Evolutionary conservation across 768 basidiomycete genomes (phyloP).

Genomic region (Tylopilus subfusipes): DNA sequence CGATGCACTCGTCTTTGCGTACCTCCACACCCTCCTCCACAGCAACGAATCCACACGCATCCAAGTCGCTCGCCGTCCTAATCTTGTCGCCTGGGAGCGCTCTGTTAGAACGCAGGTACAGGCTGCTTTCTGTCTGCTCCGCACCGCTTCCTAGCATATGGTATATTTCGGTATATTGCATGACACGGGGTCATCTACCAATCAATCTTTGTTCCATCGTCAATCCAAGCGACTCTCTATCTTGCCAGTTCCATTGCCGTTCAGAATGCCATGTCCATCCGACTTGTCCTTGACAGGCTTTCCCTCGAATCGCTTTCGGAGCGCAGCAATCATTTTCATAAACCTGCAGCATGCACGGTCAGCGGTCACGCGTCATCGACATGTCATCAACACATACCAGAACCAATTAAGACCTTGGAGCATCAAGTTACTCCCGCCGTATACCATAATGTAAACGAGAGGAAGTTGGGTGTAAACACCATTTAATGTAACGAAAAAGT

Average conservation of each 20-base stretch:
- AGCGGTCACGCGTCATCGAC: neutral
- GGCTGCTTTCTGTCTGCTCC: conserved; percentile 41
- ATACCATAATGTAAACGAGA: conserved; percentile 46
- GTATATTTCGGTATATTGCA: conserved; percentile 19
- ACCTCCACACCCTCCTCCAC: conserved; percentile 64
- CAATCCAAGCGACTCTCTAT: conserved; percentile 7
- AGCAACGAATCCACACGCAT: conserved; percentile 44
- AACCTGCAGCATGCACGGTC: conserved; percentile 42
- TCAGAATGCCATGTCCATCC: conserved; percentile 10
- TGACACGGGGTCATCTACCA: conserved; percentile 1
- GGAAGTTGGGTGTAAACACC: conserved; percentile 54
- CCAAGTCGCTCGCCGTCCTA: conserved; percentile 66
- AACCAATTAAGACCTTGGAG: conserved; percentile 75
- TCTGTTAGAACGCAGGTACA: conserved; percentile 59
- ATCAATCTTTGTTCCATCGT: neutral
- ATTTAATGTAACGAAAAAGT: conserved; percentile 61
- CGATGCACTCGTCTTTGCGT: conserved; percentile 81
- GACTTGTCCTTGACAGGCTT: conserved; percentile 17
- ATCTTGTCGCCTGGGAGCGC: conserved; percentile 79
- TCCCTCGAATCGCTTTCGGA: conserved; percentile 56
- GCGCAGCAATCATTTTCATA: conserved; percentile 64
- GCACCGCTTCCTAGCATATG: conserved; percentile 3
- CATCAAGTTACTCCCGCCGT: conserved; percentile 56
- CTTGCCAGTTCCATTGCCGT: conserved; percentile 20
- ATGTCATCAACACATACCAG: conserved; percentile 49